Evolutionary conservation across 495 filamentous ascomycete species (phyloP).

Genomic region (Hypoxylon trugodes): DNA sequence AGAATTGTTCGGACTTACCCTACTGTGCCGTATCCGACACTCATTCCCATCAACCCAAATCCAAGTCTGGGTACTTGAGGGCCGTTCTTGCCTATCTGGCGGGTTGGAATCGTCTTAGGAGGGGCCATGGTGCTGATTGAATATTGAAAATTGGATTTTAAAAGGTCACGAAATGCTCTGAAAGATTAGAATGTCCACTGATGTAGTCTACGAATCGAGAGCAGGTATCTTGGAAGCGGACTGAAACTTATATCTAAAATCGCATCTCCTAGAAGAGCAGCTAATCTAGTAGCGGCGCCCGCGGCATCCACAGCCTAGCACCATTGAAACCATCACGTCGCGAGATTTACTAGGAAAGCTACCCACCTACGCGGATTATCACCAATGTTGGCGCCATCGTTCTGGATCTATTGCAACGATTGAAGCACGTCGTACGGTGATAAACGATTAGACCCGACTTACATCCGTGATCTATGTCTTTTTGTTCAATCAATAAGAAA

Average conservation of each 20-base stretch:
- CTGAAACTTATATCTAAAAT: no score
- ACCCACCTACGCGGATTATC: background rate
- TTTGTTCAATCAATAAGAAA: background rate
- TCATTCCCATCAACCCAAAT: slow-evolving; percentile 63
- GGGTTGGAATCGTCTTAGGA: slow-evolving; percentile 35
- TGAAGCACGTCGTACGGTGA: background rate
- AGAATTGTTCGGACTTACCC: slow-evolving; percentile 20
- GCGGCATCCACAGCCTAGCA: no score
- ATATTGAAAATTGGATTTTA: background rate
- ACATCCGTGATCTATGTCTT: background rate
- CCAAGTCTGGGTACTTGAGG: slow-evolving; percentile 63
- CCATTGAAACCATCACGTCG: no score
- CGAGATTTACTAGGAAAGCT: no score
- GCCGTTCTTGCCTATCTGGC: slow-evolving; percentile 62
- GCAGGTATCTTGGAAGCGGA: no score
- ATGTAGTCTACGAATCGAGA: no score
- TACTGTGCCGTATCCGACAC: slow-evolving; percentile 55
- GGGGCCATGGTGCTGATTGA: slow-evolving; percentile 16
- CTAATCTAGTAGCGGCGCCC: no score
- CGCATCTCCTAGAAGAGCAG: no score
- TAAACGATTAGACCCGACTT: background rate
- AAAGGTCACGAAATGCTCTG: background rate
- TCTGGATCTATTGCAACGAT: background rate
- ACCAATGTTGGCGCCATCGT: background rate
- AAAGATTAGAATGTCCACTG: background rate